Evolutionary conservation across 2,329 filamentous ascomycete genomes (phyloP).

Genomic region (Apiospora malaysiana): DNA sequence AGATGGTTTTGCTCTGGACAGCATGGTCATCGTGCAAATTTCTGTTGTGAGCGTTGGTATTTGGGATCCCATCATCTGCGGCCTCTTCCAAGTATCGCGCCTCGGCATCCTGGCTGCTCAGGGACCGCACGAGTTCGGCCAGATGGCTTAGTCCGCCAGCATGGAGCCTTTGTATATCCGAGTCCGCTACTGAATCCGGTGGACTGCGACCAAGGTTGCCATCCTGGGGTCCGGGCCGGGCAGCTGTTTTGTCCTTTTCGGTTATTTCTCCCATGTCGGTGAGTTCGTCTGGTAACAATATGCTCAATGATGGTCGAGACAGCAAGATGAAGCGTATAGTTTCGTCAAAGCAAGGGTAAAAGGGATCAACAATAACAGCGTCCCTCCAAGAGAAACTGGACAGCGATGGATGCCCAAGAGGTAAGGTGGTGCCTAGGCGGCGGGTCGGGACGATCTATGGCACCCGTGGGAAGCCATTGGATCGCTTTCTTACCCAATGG

Average conservation of each 20-base stretch:
- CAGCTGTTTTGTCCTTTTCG: background rate
- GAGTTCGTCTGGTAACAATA: background rate
- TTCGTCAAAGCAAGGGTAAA: no score
- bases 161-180: background rate
- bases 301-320: background rate
- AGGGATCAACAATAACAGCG: no score
- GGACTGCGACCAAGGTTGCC: background rate
- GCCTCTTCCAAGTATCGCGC: conserved; percentile 49
- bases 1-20: conserved; percentile 38
- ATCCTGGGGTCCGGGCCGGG: background rate
- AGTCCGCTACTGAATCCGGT: background rate
- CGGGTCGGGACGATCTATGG: no score
- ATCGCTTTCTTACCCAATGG: background rate
- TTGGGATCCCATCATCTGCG: conserved; percentile 43
- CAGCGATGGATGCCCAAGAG: no score
- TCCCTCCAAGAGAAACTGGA: no score
- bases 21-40: conserved; percentile 26
- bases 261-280: background rate
- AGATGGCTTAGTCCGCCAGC: background rate
- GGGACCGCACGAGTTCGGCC: conserved; percentile 15
- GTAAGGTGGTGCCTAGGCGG: no score
- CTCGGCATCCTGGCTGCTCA: conserved; percentile 49
- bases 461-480: no score
- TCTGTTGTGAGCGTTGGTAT: conserved; percentile 20
- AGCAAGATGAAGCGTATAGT: no score